phyloP scores from a whole-genome alignment of 805 yeast genomes.

The Candida andamanensis region DNA sequence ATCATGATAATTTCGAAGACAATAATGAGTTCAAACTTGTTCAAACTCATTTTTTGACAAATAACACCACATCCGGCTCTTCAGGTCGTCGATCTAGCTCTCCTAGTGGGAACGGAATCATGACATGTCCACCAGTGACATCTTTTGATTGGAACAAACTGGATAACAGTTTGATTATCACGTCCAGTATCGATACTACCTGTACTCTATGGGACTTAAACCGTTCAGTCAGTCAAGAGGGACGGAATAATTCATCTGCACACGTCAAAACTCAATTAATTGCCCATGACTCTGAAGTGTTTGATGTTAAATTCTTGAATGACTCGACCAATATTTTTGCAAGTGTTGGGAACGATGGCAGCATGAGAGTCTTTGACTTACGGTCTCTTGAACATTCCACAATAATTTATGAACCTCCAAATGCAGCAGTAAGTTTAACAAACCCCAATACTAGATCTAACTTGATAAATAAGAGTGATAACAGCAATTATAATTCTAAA shows the following conservation, averaged over 20 bases:
- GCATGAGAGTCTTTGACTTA: constrained; percentile 86
- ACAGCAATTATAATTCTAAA: constrained; percentile 24
- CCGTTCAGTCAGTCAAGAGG: constrained; percentile 13
- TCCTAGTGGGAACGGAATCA: constrained; percentile 34
- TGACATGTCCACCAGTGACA: constrained; percentile 79
- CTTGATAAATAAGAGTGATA: background rate
- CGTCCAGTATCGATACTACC: constrained; percentile 91
- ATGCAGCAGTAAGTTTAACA: constrained; percentile 11
- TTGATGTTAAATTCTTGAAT: constrained; percentile 80
- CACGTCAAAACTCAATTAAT: constrained; percentile 87
- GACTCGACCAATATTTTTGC: constrained; percentile 76
- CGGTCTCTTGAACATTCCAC: constrained; percentile 90
- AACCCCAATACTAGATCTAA: constrained; percentile 4
- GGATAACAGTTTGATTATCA: constrained; percentile 67
- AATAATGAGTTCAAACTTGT: constrained; percentile 33
- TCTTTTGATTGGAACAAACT: constrained; percentile 87
- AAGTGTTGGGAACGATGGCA: constrained; percentile 93
- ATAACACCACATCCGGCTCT: constrained; percentile 21
- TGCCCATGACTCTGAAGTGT: constrained; percentile 94
- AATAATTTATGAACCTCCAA: constrained; percentile 81
- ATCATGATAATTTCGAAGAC: constrained; percentile 39
- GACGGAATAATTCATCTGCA: constrained; percentile 38
- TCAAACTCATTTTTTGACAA: constrained; percentile 37
- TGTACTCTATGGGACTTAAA: constrained; percentile 92
- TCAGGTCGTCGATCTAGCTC: constrained; percentile 7